Evolutionary conservation across 208 protist species (phyloP), one percentile per base, ranked within the genome.

Genomic region (Trypanosoma cruzi): DNA sequence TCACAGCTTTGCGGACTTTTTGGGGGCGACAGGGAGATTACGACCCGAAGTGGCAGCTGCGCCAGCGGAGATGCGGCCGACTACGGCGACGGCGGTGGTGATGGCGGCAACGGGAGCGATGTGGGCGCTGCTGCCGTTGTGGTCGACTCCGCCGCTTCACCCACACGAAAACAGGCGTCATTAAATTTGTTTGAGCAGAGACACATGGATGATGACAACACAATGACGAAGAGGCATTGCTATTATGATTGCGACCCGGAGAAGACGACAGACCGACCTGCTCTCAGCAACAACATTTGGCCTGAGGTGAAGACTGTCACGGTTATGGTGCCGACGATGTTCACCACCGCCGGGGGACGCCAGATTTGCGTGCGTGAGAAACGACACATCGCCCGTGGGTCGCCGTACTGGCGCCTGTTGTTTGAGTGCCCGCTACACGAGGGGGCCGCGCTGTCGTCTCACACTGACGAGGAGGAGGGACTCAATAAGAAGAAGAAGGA

Each of bases 271-370:
- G 57, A 44, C 24, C 28, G 4, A 5, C 28, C 36, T 22, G 31
- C 53, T 22, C 20, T 24, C 16, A 48, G n/a, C 11, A 18, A 13
- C 34, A 31, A 28, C 42, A 40, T 55, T 5, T 36, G 31, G 26
- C 18, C 13, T 32, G 59, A n/a, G 36, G n/a, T 20, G 42, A 2
- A 49, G 20, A 54, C 3, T 37, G 36, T 76, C 16, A 66, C 42
- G 16, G 36, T 83, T 22, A 79, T 67, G 61, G 79, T 87, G 4
- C 87, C 87, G 0, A 87, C 82, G 28, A 56, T 79, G 59, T 93
- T 93, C 64, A 90, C 84, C 22, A 87, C 79, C 4, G 81, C 82
- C 3, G 75, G 74, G 34, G 87, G 87, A 4, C 73, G 80, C 10
- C 52, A 69, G 2, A 85, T 93, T 53, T 93, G 84, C 55, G 57